These are phyloP conservation scores for Ceratocystis alfenasii DNA, from an alignment of 2,329 filamentous ascomycete genomes.

Conservation along the genomic window DNA sequence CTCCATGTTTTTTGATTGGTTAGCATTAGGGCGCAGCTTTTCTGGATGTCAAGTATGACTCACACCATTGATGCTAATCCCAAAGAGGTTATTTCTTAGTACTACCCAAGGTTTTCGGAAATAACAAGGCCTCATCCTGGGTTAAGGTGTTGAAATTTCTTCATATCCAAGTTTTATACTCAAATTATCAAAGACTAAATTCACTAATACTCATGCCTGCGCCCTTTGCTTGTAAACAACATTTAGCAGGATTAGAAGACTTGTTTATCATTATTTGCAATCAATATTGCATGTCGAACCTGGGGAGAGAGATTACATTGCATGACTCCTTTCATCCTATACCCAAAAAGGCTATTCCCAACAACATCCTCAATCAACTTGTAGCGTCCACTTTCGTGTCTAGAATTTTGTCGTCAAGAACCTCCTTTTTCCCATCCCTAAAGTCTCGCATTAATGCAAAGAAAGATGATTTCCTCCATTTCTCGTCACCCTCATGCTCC, in stretches of 20 bases:
- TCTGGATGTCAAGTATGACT: conserved; percentile 12
- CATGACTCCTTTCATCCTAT: background rate
- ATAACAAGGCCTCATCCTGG: background rate
- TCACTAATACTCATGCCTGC: background rate
- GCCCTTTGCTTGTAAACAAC: background rate
- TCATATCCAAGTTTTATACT: too few species aligned
- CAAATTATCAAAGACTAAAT: background rate
- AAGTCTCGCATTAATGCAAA: conserved; percentile 37
- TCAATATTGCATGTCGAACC: background rate
- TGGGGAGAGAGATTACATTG: background rate
- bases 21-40: background rate
- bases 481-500: conserved; percentile 35
- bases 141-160: background rate
- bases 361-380: background rate
- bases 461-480: conserved; percentile 38
- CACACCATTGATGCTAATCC: conserved; percentile 8
- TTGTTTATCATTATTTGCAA: background rate
- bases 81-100: background rate
- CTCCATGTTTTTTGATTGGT: background rate
- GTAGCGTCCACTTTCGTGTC: conserved; percentile 24
- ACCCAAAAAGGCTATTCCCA: background rate
- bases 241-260: background rate
- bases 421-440: conserved; percentile 35
- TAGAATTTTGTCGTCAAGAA: conserved; percentile 34
- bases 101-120: background rate